Base-by-base conservation (phyloP, 768 basidiomycete species). In the Coprinellus aureogranulatus region DNA sequence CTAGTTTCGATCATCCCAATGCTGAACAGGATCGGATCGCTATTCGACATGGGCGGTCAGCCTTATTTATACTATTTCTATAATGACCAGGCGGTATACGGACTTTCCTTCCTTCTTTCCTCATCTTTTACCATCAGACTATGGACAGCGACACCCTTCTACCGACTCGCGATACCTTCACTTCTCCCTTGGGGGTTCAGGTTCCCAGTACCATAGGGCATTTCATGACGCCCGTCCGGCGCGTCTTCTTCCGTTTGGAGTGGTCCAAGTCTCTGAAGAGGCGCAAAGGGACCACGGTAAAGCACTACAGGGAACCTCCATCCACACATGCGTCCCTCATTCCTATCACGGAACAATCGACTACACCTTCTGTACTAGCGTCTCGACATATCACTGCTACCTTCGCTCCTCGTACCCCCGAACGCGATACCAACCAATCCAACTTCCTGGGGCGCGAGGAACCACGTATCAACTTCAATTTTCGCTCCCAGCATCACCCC, bases 201-300 rank as follows among this genome's bases (percentile, higher is more conserved):
- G 14, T 23, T 25, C 18, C 34, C 6, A 34, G 14, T 34, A 34
- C 31, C 20, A 14, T 37, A 20, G n/a, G 5, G 14, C 30, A 44
- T 31, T 50, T 58, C 45, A 54, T 51, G 53, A 72, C 72, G 3
- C 75, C 75, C 6, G 68, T 78, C 49, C 75, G 77, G 14, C 75
- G 76, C 45, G 70, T 78, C 55, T 69, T 80, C 48, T 75, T 72
- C 68, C 74, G 74, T 53, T 64, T 79, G 46, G 72, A 78, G 52
- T 61, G 71, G 20, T 60, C 72, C 16, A 71, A 64, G 23, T 65
- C 70, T 4, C 9, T 34, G 20, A 27, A 30, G 28, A 49, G 22
- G 16, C 48, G 48, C 27, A 49, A 30, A 26, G 28, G 48, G 8
- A 52, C 14, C 22, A 26, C 20, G 41, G 63, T 28, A 62, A 63